Conservation (phyloP, 129 eudicot species). For the Helianthus annuus region HanXRQr2.0-SUNRISE NC_035443.2:58998389-58998888, state of each 20-base stretch:
- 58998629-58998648: slow-evolving; percentile 31
- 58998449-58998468: slow-evolving; percentile 57
- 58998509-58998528: slow-evolving; percentile 80
- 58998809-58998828: too few relatives aligned
- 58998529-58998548: slow-evolving; percentile 83
- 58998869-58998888: too few relatives aligned
- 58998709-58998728: too few relatives aligned
- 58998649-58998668: background rate
- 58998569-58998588: slow-evolving; percentile 54
- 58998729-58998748: too few relatives aligned
- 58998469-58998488: slow-evolving; percentile 60
- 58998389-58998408: slow-evolving; percentile 64
- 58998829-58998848: too few relatives aligned
- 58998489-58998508: slow-evolving; percentile 73
- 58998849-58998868: too few relatives aligned
- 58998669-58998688: background rate
- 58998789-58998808: too few relatives aligned
- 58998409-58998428: slow-evolving; percentile 44
- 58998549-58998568: slow-evolving; percentile 61
- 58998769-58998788: too few relatives aligned
- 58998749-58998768: too few relatives aligned
- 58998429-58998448: slow-evolving; percentile 43
- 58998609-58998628: slow-evolving; percentile 24
- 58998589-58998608: background rate
- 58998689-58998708: too few relatives aligned